These are phyloP conservation scores for Talaromyces ruber DNA, from an alignment of 495 filamentous ascomycete genomes.

Conservation along the genomic window DNA sequence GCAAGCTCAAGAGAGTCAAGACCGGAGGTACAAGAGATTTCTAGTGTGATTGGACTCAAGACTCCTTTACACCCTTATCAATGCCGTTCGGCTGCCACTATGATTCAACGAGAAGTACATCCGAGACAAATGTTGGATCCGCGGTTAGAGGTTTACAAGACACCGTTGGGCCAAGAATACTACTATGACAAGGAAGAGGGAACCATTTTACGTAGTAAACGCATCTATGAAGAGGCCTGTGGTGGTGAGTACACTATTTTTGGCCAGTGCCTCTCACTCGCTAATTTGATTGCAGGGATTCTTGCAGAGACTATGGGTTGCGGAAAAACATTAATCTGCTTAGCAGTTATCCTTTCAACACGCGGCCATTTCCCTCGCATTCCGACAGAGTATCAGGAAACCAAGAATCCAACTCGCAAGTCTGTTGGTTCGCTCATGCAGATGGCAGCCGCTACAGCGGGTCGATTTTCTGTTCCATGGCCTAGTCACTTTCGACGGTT, in stretches of 20 bases:
- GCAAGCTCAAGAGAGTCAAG: background rate
- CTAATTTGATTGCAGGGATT: conserved; percentile 19
- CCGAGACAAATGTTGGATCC: conserved; percentile 63
- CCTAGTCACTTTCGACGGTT: conserved; percentile 44
- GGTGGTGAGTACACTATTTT: conserved; percentile 44
- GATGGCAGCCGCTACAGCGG: conserved; percentile 65
- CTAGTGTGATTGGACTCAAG: conserved; percentile 49
- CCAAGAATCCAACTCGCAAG: conserved; percentile 28
- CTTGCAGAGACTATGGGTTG: conserved; percentile 56
- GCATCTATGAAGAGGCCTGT: conserved; percentile 62
- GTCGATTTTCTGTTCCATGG: conserved; percentile 61
- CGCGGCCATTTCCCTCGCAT: conserved; percentile 57
- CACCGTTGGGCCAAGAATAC: conserved; percentile 55
- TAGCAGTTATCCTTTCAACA: conserved; percentile 77
- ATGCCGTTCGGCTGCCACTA: conserved; percentile 69
- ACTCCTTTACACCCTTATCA: conserved; percentile 72
- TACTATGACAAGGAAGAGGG: conserved; percentile 66
- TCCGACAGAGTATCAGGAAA: conserved; percentile 51
- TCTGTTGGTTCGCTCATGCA: conserved; percentile 47
- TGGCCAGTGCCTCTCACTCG: background rate
- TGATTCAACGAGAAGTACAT: conserved; percentile 74
- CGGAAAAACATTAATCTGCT: conserved; percentile 84
- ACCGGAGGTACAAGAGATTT: conserved; percentile 12
- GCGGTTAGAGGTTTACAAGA: conserved; percentile 46
- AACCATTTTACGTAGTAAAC: conserved; percentile 49